A percentile compares a stretch with the other conserved stretches of the same genome.
Conservation (phyloP, 768 basidiomycete genomes). For the Dioszegia hungarica region DNA sequence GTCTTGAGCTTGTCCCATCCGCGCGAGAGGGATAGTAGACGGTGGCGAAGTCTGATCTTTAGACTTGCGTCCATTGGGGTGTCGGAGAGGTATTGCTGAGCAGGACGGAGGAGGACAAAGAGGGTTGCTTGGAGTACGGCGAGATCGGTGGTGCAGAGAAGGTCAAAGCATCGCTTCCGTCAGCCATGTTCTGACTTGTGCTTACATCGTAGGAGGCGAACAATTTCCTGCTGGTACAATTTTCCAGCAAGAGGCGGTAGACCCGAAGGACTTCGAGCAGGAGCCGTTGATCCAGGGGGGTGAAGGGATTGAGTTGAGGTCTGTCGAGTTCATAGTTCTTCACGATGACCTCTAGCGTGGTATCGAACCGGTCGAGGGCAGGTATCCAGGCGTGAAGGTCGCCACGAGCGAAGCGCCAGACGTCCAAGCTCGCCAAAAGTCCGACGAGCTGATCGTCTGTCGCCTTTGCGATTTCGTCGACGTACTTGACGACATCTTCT, state of each 20-base stretch:
- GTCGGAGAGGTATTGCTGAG: conserved; percentile 89
- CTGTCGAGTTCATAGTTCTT: conserved; percentile 76
- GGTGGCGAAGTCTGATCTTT: conserved; percentile 67
- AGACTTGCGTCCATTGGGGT: conserved; percentile 75
- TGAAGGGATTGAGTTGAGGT: conserved; percentile 74
- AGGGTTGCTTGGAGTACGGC: conserved; percentile 79
- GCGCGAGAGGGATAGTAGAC: conserved; percentile 63
- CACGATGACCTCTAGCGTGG: conserved; percentile 75
- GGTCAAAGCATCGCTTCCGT: conserved; percentile 74
- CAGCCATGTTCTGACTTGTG: conserved; percentile 12
- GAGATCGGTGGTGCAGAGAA: conserved; percentile 81
- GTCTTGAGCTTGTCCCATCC: conserved; percentile 28
- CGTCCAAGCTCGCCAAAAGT: conserved; percentile 63
- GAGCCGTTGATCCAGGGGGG: conserved; percentile 65
- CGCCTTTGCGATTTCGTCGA: conserved; percentile 63
- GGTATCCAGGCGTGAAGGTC: conserved; percentile 96
- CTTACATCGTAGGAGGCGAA: conserved; percentile 94
- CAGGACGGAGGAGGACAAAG: conserved; percentile 80
- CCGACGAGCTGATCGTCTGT: conserved; percentile 67
- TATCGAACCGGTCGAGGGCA: conserved; percentile 92
- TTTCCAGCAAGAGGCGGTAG: conserved; percentile 83
- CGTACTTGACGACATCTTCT: conserved; percentile 63
- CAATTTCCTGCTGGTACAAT: conserved; percentile 95
- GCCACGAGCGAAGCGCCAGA: conserved; percentile 83
- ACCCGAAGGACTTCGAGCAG: conserved; percentile 81